A percentile compares a stretch with the other conserved stretches of the same genome.
Evolutionary conservation across 306 rosid species (phyloP).

Genomic region (Prunus salicina): DNA sequence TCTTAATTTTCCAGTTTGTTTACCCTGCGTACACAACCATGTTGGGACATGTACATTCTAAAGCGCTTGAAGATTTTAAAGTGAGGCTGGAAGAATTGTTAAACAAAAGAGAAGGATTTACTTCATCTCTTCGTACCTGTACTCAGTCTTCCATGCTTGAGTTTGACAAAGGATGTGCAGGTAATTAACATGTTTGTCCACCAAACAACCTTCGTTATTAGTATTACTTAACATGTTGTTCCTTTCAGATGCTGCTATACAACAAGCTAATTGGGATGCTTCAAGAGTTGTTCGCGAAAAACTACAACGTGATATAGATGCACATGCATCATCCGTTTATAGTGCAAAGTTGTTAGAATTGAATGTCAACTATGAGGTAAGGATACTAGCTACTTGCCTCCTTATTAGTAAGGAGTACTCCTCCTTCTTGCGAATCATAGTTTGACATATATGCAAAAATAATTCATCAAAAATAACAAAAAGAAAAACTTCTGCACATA

Average conservation of each 20-base stretch:
- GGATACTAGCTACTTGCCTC: too few species aligned
- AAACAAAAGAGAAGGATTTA: too few species aligned
- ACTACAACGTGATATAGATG: slow-evolving; percentile 59
- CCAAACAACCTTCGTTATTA: neutral
- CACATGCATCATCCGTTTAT: slow-evolving; percentile 50
- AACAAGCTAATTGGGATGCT: slow-evolving; percentile 63
- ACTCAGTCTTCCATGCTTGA: too few species aligned
- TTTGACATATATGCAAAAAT: too few species aligned
- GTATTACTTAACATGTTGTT: neutral
- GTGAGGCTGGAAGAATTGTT: neutral
- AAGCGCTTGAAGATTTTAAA: slow-evolving; percentile 52
- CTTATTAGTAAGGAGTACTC: too few species aligned
- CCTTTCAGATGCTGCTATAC: slow-evolving; percentile 57
- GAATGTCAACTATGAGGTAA: slow-evolving; percentile 36
- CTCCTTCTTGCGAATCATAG: too few species aligned
- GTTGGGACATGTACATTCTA: slow-evolving; percentile 67
- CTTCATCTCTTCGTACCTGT: too few species aligned
- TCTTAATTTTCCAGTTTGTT: slow-evolving; percentile 55
- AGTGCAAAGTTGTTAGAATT: slow-evolving; percentile 51
- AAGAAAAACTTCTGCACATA: too few species aligned
- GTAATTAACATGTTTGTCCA: neutral
- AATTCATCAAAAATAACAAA: too few species aligned
- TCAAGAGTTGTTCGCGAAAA: slow-evolving; percentile 51
- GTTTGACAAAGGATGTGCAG: neutral
- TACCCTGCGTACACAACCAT: slow-evolving; percentile 58